Conservation (phyloP, 176 grass and related monocot genomes). For the Bonia amplexicaulis region DNA sequence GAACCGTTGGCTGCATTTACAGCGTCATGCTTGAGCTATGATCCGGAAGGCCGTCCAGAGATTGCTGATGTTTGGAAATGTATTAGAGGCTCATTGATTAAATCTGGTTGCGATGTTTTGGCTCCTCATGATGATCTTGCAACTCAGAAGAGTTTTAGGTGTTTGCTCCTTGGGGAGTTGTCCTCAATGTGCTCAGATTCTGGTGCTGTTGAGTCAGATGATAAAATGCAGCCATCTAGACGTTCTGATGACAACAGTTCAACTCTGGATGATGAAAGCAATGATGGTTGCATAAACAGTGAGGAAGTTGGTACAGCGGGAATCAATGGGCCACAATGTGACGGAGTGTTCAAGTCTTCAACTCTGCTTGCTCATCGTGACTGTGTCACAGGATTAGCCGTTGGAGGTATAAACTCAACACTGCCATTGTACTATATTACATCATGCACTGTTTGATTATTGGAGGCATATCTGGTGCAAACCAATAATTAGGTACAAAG, state of each 20-base stretch:
- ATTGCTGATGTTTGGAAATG: slow-evolving; percentile 56
- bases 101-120: slow-evolving; percentile 29
- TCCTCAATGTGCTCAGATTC: slow-evolving; percentile 23
- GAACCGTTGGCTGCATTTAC: slow-evolving; percentile 42
- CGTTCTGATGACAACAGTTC: slow-evolving; percentile 15
- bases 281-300: slow-evolving; percentile 1
- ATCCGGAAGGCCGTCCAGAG: slow-evolving; percentile 47
- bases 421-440: not conserved
- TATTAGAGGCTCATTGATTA: slow-evolving; percentile 30
- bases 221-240: slow-evolving; percentile 20
- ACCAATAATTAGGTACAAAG: not conserved
- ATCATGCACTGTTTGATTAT: not conserved
- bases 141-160: slow-evolving; percentile 39
- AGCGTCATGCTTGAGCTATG: slow-evolving; percentile 61
- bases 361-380: slow-evolving; percentile 71
- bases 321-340: slow-evolving; percentile 13
- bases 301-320: slow-evolving; percentile 16
- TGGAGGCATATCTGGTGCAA: not conserved
- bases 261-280: slow-evolving; percentile 18
- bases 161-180: slow-evolving; percentile 51
- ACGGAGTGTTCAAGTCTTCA: slow-evolving; percentile 20
- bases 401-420: slow-evolving; percentile 66
- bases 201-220: slow-evolving; percentile 22
- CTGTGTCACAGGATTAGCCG: slow-evolving; percentile 68
- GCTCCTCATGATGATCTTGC: slow-evolving; percentile 28